Evolutionary conservation across 257 asterid genomes (phyloP).

Genomic region (Ballota nigra): DNA sequence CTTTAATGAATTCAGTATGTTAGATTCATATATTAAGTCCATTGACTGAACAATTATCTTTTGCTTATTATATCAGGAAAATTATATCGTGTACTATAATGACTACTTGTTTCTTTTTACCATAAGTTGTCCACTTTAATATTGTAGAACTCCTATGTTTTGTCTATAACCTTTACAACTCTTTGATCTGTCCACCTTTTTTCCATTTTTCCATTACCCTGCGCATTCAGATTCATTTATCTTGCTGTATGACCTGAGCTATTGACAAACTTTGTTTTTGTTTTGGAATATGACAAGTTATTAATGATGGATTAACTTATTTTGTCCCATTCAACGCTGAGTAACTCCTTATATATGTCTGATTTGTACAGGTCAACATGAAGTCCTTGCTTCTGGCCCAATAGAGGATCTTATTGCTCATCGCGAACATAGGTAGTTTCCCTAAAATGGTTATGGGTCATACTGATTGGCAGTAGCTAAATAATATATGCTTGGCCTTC

Average conservation of each 20-base stretch:
- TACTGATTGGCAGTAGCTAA: conserved; percentile 10
- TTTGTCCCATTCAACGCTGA: conserved; percentile 11
- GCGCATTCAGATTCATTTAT: conserved; percentile 1
- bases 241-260: conserved; percentile 8
- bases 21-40: not conserved
- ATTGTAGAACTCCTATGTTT: not conserved
- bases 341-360: conserved; percentile 9
- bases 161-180: not conserved
- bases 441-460: conserved; percentile 7
- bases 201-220: not conserved
- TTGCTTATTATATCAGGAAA: not conserved
- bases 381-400: conserved; percentile 97
- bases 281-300: not conserved
- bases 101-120: conserved; percentile 12
- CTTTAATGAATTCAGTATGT: not conserved
- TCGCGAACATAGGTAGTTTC: conserved; percentile 88
- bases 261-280: not conserved
- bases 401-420: conserved; percentile 99
- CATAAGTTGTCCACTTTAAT: conserved; percentile 13
- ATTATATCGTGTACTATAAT: not conserved
- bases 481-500: conserved; percentile 24
- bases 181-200: not conserved
- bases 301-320: conserved; percentile 5
- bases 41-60: not conserved
- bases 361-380: conserved; percentile 73